Conservation (phyloP, 2,329 filamentous ascomycete species). For the Colletotrichum gloeosporioides region DNA sequence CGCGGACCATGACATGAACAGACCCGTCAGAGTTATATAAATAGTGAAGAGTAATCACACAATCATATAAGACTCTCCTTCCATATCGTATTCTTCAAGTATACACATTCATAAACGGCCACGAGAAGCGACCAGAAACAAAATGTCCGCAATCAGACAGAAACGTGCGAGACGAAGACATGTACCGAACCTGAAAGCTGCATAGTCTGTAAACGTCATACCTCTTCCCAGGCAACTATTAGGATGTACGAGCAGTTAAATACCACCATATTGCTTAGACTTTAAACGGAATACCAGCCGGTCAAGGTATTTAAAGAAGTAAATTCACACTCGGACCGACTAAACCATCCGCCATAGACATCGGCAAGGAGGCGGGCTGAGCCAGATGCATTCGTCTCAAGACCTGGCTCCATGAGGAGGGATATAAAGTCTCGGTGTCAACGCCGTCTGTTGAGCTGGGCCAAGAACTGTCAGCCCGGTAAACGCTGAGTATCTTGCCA, state of each 20-base stretch:
- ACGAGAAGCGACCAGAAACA: neutral
- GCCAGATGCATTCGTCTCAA: neutral
- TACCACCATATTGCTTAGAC: neutral
- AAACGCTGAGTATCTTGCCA: no score
- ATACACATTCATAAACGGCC: neutral
- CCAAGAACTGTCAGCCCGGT: no score
- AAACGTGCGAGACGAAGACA: rapidly evolving
- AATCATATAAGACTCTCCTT: neutral
- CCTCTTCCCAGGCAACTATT: no score
- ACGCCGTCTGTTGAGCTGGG: no score
- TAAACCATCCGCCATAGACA: no score
- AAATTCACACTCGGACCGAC: no score
- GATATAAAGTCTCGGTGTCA: no score
- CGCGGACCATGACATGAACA: rapidly evolving
- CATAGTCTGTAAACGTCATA: rapidly evolving
- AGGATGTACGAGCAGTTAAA: no score
- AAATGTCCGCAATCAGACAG: rapidly evolving
- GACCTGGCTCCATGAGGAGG: no score
- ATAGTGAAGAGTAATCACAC: neutral
- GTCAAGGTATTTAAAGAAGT: neutral
- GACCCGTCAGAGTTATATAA: neutral
- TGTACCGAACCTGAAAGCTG: rapidly evolving
- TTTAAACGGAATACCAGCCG: rapidly evolving
- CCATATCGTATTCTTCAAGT: neutral
- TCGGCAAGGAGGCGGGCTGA: neutral